Evolutionary conservation across 2,329 filamentous ascomycete species (phyloP).

Genomic region (Aspergillus viridinutans): DNA sequence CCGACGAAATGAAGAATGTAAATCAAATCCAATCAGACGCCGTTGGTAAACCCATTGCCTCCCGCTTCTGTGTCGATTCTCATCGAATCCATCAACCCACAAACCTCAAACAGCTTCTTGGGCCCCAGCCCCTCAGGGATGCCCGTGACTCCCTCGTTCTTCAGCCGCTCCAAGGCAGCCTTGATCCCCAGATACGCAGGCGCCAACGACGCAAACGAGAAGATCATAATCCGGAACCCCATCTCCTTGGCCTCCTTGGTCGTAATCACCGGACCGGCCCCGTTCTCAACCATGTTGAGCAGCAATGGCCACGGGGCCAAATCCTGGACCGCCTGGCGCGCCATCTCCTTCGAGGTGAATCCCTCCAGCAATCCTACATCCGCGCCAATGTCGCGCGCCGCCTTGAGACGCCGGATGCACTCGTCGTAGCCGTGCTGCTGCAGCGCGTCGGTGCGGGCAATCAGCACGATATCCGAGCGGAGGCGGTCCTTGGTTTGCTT

Average conservation of each 20-base stretch:
- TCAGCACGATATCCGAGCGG: slow-evolving; percentile 40
- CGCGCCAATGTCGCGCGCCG: slow-evolving; percentile 35
- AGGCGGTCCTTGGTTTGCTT: slow-evolving; percentile 30
- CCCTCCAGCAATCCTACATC: slow-evolving; percentile 42
- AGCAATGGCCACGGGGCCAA: slow-evolving; percentile 38
- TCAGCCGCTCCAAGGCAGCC: slow-evolving; percentile 29
- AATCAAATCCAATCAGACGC: slow-evolving; percentile 16
- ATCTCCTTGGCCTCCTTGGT: slow-evolving; percentile 37
- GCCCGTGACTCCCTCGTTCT: slow-evolving; percentile 33
- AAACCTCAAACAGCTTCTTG: slow-evolving; percentile 38
- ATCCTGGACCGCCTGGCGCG: slow-evolving; percentile 32
- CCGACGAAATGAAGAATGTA: background rate
- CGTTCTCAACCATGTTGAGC: slow-evolving; percentile 44
- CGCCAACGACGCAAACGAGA: slow-evolving; percentile 35
- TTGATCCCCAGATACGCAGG: slow-evolving; percentile 36
- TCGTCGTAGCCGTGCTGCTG: slow-evolving; percentile 40
- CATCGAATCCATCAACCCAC: slow-evolving; percentile 38
- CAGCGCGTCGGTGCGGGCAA: slow-evolving; percentile 40
- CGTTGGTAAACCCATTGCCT: slow-evolving; percentile 26
- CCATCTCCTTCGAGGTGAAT: slow-evolving; percentile 35
- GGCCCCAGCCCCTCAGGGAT: slow-evolving; percentile 28
- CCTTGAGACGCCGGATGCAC: slow-evolving; percentile 35
- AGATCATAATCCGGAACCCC: slow-evolving; percentile 43
- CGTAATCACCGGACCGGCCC: slow-evolving; percentile 34
- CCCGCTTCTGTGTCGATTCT: slow-evolving; percentile 37